phyloP scores from a whole-genome alignment of 1,284 basidiomycete species.

The Ceratobasidium sp. region DNA sequence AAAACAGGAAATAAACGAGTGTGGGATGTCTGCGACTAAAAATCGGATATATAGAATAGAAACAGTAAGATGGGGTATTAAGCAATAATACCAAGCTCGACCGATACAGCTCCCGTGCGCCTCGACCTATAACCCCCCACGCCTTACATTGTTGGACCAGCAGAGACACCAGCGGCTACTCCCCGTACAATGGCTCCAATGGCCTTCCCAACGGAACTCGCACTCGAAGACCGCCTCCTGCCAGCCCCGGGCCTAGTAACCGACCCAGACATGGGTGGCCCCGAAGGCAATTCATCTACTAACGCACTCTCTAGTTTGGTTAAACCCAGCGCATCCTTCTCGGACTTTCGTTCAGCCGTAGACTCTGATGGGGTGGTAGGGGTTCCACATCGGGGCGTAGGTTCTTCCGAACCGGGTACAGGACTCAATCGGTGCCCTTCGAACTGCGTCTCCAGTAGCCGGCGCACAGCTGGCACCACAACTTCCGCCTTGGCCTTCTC shows the following conservation, averaged over 20 bases:
- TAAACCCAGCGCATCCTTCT: neutral
- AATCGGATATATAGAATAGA: constrained; percentile 18
- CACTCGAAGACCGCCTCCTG: constrained; percentile 27
- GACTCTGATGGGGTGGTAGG: constrained; percentile 4
- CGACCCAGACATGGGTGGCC: constrained; percentile 23
- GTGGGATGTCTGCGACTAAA: constrained; percentile 9
- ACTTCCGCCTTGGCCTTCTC: constrained; percentile 38
- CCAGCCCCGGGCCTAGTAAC: constrained; percentile 3
- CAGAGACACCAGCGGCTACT: constrained; percentile 31
- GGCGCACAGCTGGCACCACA: constrained; percentile 32
- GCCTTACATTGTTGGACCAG: neutral
- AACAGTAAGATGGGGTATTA: constrained; percentile 20
- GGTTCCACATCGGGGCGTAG: constrained; percentile 35
- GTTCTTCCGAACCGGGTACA: constrained; percentile 38
- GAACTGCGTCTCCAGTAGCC: constrained; percentile 36
- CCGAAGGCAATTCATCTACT: constrained; percentile 21
- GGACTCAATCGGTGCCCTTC: constrained; percentile 41
- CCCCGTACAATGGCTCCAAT: constrained; percentile 38
- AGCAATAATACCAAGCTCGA: constrained; percentile 13
- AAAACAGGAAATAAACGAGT: constrained; percentile 11
- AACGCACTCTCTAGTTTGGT: constrained; percentile 18
- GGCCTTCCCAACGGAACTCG: constrained; percentile 23
- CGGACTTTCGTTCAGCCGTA: neutral
- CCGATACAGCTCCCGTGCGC: neutral
- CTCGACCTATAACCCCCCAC: neutral